Evolutionary conservation across 1,284 basidiomycete species (phyloP).

Genomic region (Ustilago loliicola): DNA sequence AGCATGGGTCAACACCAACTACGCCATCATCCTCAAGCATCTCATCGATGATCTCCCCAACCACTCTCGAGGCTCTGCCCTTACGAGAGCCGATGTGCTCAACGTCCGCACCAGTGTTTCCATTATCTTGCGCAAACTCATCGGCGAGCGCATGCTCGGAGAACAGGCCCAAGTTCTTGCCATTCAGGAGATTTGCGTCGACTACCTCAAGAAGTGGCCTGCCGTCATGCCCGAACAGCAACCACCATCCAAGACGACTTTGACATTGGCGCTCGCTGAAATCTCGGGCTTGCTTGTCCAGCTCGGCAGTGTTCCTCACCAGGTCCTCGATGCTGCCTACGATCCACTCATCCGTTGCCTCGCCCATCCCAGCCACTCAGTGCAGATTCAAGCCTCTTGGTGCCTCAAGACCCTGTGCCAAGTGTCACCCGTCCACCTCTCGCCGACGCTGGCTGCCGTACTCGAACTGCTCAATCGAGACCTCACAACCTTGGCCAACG

Average conservation of each 20-base stretch:
- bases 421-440: slow-evolving; percentile 85
- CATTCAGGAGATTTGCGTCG: slow-evolving; percentile 84
- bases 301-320: slow-evolving; percentile 89
- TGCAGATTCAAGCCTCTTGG: slow-evolving; percentile 88
- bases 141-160: slow-evolving; percentile 87
- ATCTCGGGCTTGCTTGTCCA: slow-evolving; percentile 87
- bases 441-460: slow-evolving; percentile 81
- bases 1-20: slow-evolving; percentile 85
- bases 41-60: slow-evolving; percentile 78
- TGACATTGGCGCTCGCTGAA: slow-evolving; percentile 85
- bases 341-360: slow-evolving; percentile 88
- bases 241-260: slow-evolving; percentile 79
- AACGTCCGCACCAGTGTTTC: slow-evolving; percentile 81
- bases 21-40: slow-evolving; percentile 82
- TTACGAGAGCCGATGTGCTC: slow-evolving; percentile 76
- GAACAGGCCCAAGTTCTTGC: slow-evolving; percentile 90
- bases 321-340: slow-evolving; percentile 87
- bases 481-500: slow-evolving; percentile 72
- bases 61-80: slow-evolving; percentile 49
- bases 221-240: slow-evolving; percentile 87
- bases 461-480: slow-evolving; percentile 87
- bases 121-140: slow-evolving; percentile 84
- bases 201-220: slow-evolving; percentile 90
- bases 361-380: slow-evolving; percentile 86
- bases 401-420: slow-evolving; percentile 89